Evolutionary conservation across 805 yeast species (phyloP), one percentile per base, ranked within the genome.

Genomic region (Ogataea methylovora): DNA sequence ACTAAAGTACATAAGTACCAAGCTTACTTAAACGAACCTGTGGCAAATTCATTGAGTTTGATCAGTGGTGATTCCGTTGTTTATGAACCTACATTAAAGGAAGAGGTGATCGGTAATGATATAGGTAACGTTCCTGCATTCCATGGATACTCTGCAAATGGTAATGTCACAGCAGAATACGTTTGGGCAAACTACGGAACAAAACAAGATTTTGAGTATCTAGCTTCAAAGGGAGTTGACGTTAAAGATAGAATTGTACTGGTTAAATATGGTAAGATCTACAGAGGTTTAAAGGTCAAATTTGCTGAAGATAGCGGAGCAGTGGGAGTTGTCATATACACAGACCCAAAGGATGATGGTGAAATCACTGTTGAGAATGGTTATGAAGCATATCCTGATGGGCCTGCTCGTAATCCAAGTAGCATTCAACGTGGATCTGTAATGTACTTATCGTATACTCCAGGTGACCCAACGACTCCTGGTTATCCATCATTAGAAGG

Each of bases 401-500:
- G 92, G 2, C 82, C 81, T 1, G 87, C 88, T 1, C 67, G 92
- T 42, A 76, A 83, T 50, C 88, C 88, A 24, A 72, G 81, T 6
- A 61, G 82, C 11, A 79, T 84, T 21, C 88, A 83, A 60, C 67
- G 92, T 45, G 92, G 92, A 1, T 76, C 84, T 28, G 83, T 79
- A 4, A 75, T 72, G 52, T 82, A 71, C 48, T 56, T 80, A 22
- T 67, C 82, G 4, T 54, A 53, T 31, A 60, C 65, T 4, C 87
- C 88, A 1, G 92, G 92, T 23, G 92, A 82, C 49, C 92, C 92
- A 13, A 72, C 87, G 0, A 76, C 87, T 2, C 87, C 87, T 1
- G 84, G 82, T 3, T 71, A 67, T 42, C 72, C 82, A 5, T 74
- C 83, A n/a, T 73, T 70, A 31, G 70, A 71, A 4, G 69, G 63